Base-by-base conservation (phyloP, 2,329 filamentous ascomycete species). In the Domatiomyces globalis region DNA sequence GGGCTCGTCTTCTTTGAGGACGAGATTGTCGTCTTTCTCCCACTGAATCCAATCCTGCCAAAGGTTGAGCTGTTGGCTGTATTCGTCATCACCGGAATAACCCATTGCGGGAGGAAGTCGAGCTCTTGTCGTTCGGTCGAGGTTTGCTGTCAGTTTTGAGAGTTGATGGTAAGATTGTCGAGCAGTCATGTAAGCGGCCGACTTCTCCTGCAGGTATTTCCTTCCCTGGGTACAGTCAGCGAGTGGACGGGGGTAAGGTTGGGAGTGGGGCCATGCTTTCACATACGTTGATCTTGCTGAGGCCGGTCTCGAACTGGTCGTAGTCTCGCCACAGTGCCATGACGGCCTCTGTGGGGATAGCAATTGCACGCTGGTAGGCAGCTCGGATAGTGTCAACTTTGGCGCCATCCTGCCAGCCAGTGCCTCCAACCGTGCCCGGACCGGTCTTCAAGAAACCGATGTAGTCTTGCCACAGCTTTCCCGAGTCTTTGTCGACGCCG, bases 301-400 rank as follows among this genome's bases (percentile, higher is more conserved):
- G 69, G 5, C 83, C 80, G 79, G 92, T 88, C 69, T 98, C 92
- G 63, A 98, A 98, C 59, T 86, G 83, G 65, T 96, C 89, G 63
- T 98, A 98, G 63, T 98, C 90, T 66, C 94, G 95, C 94, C 92
- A 98, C 12, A 98, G 71, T 49, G 77, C 78, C 62, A 90, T 86
- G 47, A 94, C 80, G 29, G 84, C 84, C 50, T 83, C 80, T 56
- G 87, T 94, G 4, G 94, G 94, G 42, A 95, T 80, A 58, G 80
- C 83, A 52, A 95, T 86, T 12, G 90, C 90, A 49, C 84, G 84
- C 62, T 95, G 89, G 65, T 95, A 98, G 0, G 87, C 85, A 65
- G 94, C 94, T 54, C 92, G 83, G 49, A 98, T 71, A 60, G 85
- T 75, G 62, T 98, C 92, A 84, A 95, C 94, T 74, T 98, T 98